These are phyloP conservation scores for Aegilops longissima DNA, from an alignment of 176 grass and related monocot genomes.

Conservation along the genomic window DNA sequence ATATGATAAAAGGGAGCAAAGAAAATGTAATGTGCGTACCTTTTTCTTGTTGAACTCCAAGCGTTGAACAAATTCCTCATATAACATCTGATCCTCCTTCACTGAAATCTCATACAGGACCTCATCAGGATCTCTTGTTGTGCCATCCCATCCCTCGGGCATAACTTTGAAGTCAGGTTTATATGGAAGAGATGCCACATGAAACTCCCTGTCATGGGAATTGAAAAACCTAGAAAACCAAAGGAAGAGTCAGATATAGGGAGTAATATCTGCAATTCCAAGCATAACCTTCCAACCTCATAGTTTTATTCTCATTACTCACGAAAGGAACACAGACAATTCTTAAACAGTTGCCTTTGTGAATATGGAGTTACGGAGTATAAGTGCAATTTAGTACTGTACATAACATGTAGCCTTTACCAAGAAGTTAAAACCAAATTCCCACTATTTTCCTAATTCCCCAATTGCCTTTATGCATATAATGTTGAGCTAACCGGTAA, in stretches of 20 bases:
- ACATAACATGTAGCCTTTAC: constrained; percentile 15
- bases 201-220: constrained; percentile 93
- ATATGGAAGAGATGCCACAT: constrained; percentile 93
- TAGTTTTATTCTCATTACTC: too few relatives aligned
- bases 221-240: constrained; percentile 73
- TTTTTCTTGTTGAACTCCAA: constrained; percentile 99
- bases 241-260: constrained; percentile 13
- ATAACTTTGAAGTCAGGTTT: constrained; percentile 99
- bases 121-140: constrained; percentile 86
- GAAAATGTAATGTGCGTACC: constrained; percentile 34
- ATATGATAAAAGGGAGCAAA: neutral
- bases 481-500: neutral
- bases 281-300: too few relatives aligned
- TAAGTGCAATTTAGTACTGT: neutral
- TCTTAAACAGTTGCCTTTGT: too few relatives aligned
- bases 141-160: constrained; percentile 97
- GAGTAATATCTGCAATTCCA: too few relatives aligned
- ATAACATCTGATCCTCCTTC: constrained; percentile 94
- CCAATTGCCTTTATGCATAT: neutral
- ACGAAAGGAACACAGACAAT: too few relatives aligned
- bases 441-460: neutral
- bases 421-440: neutral
- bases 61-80: constrained; percentile 89
- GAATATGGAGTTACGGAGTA: too few relatives aligned
- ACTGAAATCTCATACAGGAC: constrained; percentile 95